Percentiles rank a stretch among this genome's conserved stretches.
Evolutionary conservation across 805 yeast species (phyloP).

Genomic region (Candida vartiovaarae): DNA sequence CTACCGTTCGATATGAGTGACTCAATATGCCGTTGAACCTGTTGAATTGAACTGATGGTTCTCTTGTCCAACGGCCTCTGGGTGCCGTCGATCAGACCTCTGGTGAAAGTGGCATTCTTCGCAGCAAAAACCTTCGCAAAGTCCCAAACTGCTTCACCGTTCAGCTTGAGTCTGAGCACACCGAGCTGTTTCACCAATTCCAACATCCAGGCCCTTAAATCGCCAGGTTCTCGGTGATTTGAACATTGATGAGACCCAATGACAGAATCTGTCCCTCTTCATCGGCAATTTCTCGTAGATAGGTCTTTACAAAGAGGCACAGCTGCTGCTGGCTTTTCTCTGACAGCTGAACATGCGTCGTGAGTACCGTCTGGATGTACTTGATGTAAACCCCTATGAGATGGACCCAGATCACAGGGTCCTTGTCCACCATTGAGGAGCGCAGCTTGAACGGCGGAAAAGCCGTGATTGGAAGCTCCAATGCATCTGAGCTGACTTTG

Average conservation of each 20-base stretch:
- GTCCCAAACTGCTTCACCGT: constrained; percentile 60
- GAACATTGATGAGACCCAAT: constrained; percentile 66
- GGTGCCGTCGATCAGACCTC: constrained; percentile 50
- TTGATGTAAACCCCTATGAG: constrained; percentile 57
- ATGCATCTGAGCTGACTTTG: constrained; percentile 1
- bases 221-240: constrained; percentile 48
- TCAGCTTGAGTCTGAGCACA: constrained; percentile 46
- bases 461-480: constrained; percentile 52
- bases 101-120: constrained; percentile 35
- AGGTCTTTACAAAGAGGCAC: constrained; percentile 47
- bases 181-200: constrained; percentile 48
- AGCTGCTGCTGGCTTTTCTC: constrained; percentile 53
- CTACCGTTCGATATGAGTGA: constrained; percentile 30
- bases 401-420: constrained; percentile 80
- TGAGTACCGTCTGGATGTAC: constrained; percentile 33
- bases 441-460: constrained; percentile 72
- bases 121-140: constrained; percentile 48
- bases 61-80: constrained; percentile 23
- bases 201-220: constrained; percentile 35
- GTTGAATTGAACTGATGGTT: constrained; percentile 27
- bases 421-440: constrained; percentile 73
- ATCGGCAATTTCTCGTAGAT: constrained; percentile 51
- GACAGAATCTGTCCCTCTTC: constrained; percentile 59
- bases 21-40: constrained; percentile 48
- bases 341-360: constrained; percentile 33